These are phyloP conservation scores for Rhodamnia argentea DNA, from an alignment of 345 rosid species.

Conservation along the genomic window DNA sequence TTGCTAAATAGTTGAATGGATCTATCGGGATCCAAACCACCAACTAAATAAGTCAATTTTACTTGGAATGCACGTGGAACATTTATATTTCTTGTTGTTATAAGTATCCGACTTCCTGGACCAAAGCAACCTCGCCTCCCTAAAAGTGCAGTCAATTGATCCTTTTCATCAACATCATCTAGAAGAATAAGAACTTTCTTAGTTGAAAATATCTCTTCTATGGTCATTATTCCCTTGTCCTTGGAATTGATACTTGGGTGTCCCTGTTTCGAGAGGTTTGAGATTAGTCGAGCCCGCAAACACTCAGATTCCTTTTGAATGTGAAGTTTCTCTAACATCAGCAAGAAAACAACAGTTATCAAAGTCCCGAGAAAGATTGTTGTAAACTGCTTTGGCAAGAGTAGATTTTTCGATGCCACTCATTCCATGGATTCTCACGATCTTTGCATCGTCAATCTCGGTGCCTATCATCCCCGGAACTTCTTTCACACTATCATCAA, in stretches of 20 bases:
- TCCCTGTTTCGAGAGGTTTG: neutral
- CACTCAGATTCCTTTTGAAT: neutral
- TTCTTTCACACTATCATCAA: neutral
- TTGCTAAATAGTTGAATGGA: neutral
- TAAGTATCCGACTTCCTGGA: neutral
- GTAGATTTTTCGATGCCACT: neutral
- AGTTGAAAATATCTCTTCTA: neutral
- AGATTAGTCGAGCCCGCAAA: neutral
- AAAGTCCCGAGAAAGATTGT: neutral
- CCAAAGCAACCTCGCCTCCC: neutral
- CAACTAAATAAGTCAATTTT: neutral
- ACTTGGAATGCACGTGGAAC: neutral
- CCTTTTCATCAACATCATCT: neutral
- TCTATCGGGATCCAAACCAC: neutral
- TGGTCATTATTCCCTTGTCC: neutral
- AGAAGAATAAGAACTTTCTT: conserved; percentile 1
- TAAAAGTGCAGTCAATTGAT: neutral
- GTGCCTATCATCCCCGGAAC: neutral
- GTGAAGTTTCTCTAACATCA: neutral
- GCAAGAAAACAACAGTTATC: neutral
- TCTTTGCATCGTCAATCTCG: neutral
- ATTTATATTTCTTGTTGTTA: neutral
- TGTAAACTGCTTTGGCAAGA: neutral
- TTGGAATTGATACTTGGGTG: no score
- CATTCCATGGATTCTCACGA: neutral